phyloP scores from a whole-genome alignment of 2,329 filamentous ascomycete species.

The Neofusicoccum sp. region DNA sequence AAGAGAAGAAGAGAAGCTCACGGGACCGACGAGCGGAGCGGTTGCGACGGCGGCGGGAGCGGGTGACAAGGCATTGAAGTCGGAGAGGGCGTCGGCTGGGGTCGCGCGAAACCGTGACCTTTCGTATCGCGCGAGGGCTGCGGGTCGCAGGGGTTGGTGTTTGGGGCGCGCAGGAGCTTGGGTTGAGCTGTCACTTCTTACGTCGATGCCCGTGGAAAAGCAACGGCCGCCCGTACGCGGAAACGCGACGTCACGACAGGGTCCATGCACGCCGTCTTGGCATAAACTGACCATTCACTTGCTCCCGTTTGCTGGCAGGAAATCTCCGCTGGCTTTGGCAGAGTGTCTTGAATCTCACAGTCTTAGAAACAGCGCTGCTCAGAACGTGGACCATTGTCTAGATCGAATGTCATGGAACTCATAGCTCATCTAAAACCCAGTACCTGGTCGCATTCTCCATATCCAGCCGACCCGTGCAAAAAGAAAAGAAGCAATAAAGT shows the following conservation, averaged over 20 bases:
- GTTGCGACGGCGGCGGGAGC: not conserved
- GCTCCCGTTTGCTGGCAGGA: too few species aligned
- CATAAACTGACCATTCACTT: not conserved
- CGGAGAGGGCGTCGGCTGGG: not conserved
- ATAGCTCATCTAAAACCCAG: not conserved
- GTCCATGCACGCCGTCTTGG: not conserved
- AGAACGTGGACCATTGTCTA: too few species aligned
- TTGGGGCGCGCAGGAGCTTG: not conserved
- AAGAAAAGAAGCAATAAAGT: not conserved
- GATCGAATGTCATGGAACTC: not conserved
- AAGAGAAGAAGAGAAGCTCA: not conserved
- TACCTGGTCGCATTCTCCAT: not conserved
- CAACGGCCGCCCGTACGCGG: not conserved
- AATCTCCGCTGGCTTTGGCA: too few species aligned
- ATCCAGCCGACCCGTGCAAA: not conserved
- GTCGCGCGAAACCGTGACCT: not conserved
- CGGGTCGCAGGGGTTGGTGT: not conserved
- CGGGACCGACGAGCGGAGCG: not conserved
- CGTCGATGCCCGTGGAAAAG: not conserved
- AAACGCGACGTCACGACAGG: conserved; percentile 10
- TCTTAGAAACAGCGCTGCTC: too few species aligned
- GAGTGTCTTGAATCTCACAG: too few species aligned
- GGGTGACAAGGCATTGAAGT: not conserved
- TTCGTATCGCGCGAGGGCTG: not conserved
- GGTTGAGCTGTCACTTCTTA: not conserved